Base-by-base conservation (phyloP, 345 rosid species). In the Excoecaria agallocha region DNA sequence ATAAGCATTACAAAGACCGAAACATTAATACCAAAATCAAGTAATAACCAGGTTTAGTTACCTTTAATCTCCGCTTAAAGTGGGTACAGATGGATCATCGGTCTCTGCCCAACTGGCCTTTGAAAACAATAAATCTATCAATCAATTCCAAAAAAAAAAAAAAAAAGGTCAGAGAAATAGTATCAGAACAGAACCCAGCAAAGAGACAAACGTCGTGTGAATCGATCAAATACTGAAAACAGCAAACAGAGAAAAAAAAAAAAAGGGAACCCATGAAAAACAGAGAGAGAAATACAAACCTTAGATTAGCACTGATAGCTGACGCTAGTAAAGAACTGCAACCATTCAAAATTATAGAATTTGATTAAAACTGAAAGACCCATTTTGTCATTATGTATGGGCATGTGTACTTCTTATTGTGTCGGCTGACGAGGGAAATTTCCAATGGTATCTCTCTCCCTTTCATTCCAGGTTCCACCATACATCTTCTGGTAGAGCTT, bases 351-450 rank as follows among this genome's bases (percentile, higher is more conserved):
- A 58, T 1, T 1, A 58, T 22, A 6, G 62, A 22, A 58, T 9
- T 2, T 19, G 59, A 55, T 19, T 13, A 51, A 7, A 55, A 55
- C 22, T 43, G 9, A 6, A 43, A 5, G 8, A 43, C 48, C 48
- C 8, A 57, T 20, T 58, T 58, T 2, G 62, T 58, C 15, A 22
- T 4, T 2, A 43, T 0, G 30, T 30, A 30, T 30, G 30, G 30
- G 30, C 2, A 30, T 43, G 9, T 43, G 48, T 43, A 43, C 8
- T 8, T 66, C 46, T 12, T 24, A 35, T 67, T 0, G 70, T 46
- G 56, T 41, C 56, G 41, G 70, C 70, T 48, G 70, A 48, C 24
- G 70, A 56, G 70, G 70, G 70, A 67, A 67, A 22, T 7, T 46
- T 48, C 39, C 25, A 8, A 15, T 46, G 70, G 50, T 5, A 65